phyloP scores from a whole-genome alignment of 257 asterid genomes.

The Galeopsis tetrahit region DNA sequence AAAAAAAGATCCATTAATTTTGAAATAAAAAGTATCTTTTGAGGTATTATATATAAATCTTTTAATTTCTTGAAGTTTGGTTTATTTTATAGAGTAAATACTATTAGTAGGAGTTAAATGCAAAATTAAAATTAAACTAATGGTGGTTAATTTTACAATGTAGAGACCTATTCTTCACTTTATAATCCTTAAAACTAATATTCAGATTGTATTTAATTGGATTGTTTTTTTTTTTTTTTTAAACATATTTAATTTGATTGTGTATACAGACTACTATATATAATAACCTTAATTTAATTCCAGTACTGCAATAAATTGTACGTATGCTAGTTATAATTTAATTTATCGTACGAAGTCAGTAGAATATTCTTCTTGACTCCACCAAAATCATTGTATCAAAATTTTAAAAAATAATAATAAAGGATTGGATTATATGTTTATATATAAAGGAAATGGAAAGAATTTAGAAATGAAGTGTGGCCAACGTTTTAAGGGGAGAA shows the following conservation, averaged over 20 bases:
- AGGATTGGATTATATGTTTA: background rate
- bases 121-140: no score
- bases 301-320: background rate
- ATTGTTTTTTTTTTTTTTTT: no score
- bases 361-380: background rate
- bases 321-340: background rate
- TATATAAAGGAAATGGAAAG: constrained; percentile 3
- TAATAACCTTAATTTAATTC: background rate
- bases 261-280: background rate
- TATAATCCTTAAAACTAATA: no score
- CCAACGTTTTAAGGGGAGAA: background rate
- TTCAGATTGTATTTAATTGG: no score
- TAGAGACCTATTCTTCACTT: background rate
- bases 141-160: background rate
- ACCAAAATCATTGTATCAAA: constrained; percentile 3
- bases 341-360: background rate
- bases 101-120: background rate
- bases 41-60: background rate
- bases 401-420: background rate
- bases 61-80: background rate
- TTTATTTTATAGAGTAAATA: background rate
- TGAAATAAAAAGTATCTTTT: background rate
- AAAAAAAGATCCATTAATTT: background rate
- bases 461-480: background rate
- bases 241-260: no score